Percentiles rank a stretch among this genome's conserved stretches.
Conservation (phyloP, 2,329 filamentous ascomycete species). For the Cordyceps farinosa region DNA sequence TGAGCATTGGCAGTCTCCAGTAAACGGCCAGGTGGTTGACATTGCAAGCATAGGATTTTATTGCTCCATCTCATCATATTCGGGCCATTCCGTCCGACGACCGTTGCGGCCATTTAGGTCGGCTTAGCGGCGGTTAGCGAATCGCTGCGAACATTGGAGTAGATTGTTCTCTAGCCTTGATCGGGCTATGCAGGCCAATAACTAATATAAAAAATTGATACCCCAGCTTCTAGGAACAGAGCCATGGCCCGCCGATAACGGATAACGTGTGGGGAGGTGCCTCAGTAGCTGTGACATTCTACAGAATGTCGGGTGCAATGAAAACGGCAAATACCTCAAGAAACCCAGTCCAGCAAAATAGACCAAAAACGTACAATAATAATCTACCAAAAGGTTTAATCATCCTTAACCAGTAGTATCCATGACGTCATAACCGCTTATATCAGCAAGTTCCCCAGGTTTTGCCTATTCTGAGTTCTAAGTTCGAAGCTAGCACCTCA, state of each 20-base stretch:
- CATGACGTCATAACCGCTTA: background rate
- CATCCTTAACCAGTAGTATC: background rate
- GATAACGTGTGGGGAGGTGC: too few species aligned
- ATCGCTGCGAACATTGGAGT: background rate
- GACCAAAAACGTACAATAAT: too few species aligned
- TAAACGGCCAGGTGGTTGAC: background rate
- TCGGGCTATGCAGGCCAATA: too few species aligned
- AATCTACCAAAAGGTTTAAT: too few species aligned
- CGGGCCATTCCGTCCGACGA: background rate
- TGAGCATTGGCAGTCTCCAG: background rate
- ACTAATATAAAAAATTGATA: too few species aligned
- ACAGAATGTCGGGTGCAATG: too few species aligned
- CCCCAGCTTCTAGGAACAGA: too few species aligned
- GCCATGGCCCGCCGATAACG: too few species aligned
- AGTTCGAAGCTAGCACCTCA: constrained; percentile 1
- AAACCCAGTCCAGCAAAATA: too few species aligned
- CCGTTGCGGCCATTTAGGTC: background rate
- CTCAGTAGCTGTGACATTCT: too few species aligned
- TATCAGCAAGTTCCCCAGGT: constrained; percentile 1
- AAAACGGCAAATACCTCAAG: too few species aligned
- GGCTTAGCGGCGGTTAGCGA: background rate
- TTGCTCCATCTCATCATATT: background rate
- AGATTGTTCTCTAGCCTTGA: background rate
- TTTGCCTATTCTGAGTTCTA: background rate
- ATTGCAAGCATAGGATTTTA: background rate